Percentiles rank a stretch among this genome's conserved stretches.
Evolutionary conservation across 192 early-diverging fungal genomes (phyloP).

Genomic region (Coemansia sp.): DNA sequence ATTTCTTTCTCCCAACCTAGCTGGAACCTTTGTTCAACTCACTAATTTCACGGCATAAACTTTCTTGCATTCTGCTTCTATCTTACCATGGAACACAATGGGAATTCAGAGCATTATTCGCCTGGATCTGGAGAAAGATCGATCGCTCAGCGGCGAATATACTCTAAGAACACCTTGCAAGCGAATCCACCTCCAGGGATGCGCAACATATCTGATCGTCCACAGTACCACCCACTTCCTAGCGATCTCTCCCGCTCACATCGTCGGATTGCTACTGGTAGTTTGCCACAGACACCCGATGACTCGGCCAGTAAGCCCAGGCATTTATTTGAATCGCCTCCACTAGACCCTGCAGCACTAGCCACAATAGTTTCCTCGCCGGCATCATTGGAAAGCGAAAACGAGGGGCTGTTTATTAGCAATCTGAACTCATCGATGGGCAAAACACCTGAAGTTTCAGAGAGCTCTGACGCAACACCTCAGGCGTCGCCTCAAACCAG

Average conservation of each 20-base stretch:
- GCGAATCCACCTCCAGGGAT: background rate
- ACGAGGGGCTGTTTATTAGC: constrained; percentile 8
- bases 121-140: background rate
- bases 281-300: background rate
- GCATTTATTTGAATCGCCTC: constrained; percentile 10
- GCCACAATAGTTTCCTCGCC: constrained; percentile 7
- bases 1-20: no score
- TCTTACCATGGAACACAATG: no score
- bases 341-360: constrained; percentile 9
- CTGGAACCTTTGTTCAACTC: no score
- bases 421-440: background rate
- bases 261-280: background rate
- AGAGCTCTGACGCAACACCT: background rate
- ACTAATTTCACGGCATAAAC: no score
- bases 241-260: constrained; percentile 3
- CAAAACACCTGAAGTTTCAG: background rate
- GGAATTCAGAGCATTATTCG: background rate
- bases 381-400: background rate
- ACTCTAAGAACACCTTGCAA: constrained; percentile 1
- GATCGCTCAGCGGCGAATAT: constrained; percentile 6
- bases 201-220: constrained; percentile 7
- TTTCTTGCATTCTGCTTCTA: no score
- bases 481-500: background rate
- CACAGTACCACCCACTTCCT: constrained; percentile 10
- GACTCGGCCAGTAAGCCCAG: background rate